Conservation (phyloP, 805 yeast species). For the Suhomyces pyralidae region DNA sequence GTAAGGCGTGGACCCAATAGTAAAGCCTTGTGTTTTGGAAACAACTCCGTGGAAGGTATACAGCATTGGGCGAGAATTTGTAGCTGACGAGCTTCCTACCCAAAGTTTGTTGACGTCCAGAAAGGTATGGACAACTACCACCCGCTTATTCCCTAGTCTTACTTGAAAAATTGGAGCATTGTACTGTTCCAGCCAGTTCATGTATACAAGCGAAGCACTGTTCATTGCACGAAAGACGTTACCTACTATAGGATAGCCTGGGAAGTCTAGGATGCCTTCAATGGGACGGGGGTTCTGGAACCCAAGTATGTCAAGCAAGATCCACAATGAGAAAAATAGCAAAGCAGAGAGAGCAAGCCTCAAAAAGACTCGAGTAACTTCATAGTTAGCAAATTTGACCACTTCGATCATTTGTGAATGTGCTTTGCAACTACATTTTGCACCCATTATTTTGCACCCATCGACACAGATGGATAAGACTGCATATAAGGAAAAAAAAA, state of each 20-base stretch:
- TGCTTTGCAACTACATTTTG: not conserved
- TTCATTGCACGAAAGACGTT: constrained; percentile 41
- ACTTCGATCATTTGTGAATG: not conserved
- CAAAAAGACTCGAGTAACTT: not conserved
- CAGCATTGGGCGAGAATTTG: constrained; percentile 63
- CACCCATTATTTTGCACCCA: constrained; percentile 1
- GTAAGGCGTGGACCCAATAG: constrained; percentile 65
- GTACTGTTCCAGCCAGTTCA: constrained; percentile 42
- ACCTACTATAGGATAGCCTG: constrained; percentile 53
- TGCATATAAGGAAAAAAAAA: not conserved
- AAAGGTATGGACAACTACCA: constrained; percentile 66
- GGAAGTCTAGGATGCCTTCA: constrained; percentile 40
- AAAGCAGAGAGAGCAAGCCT: not conserved
- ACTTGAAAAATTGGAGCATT: constrained; percentile 55
- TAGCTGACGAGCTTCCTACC: constrained; percentile 45
- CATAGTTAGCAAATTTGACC: not conserved
- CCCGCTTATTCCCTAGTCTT: constrained; percentile 53
- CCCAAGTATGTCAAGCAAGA: not conserved
- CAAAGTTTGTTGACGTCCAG: constrained; percentile 53
- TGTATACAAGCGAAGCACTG: constrained; percentile 51
- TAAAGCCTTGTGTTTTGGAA: constrained; percentile 53
- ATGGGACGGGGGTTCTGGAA: constrained; percentile 15
- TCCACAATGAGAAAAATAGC: not conserved
- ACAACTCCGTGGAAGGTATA: constrained; percentile 67
- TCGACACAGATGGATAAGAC: not conserved